These are phyloP conservation scores for Linnemannia schmuckeri DNA, from an alignment of 192 early-diverging fungal genomes.

Conservation along the genomic window DNA sequence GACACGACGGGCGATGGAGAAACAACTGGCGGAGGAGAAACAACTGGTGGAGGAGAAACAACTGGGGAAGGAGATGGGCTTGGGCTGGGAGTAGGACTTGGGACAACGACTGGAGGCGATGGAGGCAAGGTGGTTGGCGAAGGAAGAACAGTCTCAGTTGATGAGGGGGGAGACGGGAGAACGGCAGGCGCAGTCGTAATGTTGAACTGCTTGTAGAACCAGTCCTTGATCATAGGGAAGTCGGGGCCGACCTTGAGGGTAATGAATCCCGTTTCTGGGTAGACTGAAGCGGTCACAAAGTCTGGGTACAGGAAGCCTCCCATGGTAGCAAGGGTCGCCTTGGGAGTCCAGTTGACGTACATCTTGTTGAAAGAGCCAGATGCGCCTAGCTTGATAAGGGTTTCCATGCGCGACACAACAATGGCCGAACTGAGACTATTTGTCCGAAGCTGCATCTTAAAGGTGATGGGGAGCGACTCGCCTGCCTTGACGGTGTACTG, in stretches of 20 bases:
- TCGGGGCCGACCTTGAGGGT: background rate
- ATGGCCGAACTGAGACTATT: background rate
- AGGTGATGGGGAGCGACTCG: too few species aligned
- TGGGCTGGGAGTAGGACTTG: background rate
- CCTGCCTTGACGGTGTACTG: too few species aligned
- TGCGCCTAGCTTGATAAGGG: background rate
- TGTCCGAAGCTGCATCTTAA: too few species aligned
- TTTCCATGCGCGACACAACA: background rate
- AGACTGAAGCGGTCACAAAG: too few species aligned
- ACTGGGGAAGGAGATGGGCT: background rate
- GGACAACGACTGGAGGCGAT: too few species aligned
- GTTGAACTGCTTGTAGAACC: background rate
- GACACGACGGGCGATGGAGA: background rate
- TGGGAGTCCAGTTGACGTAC: background rate
- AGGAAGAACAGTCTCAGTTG: too few species aligned
- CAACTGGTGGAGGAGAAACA: background rate
- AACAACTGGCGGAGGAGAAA: background rate
- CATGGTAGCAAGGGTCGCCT: too few species aligned
- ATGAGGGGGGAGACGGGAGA: too few species aligned
- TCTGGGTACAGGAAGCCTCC: background rate
- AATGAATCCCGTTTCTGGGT: background rate
- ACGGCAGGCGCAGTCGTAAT: background rate
- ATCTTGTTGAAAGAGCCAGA: background rate
- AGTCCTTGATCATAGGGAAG: constrained; percentile 12
- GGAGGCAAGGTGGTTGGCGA: too few species aligned